Evolutionary conservation across 2,329 filamentous ascomycete genomes (phyloP), one percentile per base, ranked within the genome.

Genomic region (Claviceps humidiphila): DNA sequence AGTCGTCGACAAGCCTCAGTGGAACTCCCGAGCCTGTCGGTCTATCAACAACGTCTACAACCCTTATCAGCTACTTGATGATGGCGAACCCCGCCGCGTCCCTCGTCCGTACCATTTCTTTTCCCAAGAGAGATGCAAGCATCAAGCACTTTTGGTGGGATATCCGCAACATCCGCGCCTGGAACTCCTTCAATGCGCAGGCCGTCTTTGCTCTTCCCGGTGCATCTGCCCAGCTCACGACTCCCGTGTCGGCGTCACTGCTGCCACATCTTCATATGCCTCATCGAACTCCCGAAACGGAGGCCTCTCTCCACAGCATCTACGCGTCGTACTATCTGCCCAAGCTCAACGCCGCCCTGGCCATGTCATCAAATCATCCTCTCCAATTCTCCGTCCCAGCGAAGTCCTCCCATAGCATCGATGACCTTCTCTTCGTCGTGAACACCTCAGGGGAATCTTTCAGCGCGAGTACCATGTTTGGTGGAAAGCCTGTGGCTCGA

Each of bases 81-180:
- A 74, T 77, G 0, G 71, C 86, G 55, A 95, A 94, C 63, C 89
- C 90, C 20, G 84, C 88, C 22, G 85, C 90, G 17, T 84, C 85
- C 42, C 74, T 95, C 38, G 88, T 95, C 40, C 85, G 85, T 62
- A 86, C 84, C 58, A 80, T 91, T 58, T 87, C 85, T 54, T 83
- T 85, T 64, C 82, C 70, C 57, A 73, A 75, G 61, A 80, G 74
- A 57, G 86, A 81, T 65, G 82, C 76, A 62, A 78, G 76, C 68
- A 84, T 78, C 61, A 88, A 84, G 66, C 83, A 95, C 71, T 95
- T 91, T 68, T 97, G 91, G 91, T 96, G 89, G 87, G 91, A 97
- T 63, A 78, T 95, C 54, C 86, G 91, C 59, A 91, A 94, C 65
- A 75, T 96, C 58, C 82, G 87, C 56, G 78, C 82, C 56, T 96